Evolutionary conservation across 768 basidiomycete species (phyloP).

Genomic region (Leccinum incarnatum): DNA sequence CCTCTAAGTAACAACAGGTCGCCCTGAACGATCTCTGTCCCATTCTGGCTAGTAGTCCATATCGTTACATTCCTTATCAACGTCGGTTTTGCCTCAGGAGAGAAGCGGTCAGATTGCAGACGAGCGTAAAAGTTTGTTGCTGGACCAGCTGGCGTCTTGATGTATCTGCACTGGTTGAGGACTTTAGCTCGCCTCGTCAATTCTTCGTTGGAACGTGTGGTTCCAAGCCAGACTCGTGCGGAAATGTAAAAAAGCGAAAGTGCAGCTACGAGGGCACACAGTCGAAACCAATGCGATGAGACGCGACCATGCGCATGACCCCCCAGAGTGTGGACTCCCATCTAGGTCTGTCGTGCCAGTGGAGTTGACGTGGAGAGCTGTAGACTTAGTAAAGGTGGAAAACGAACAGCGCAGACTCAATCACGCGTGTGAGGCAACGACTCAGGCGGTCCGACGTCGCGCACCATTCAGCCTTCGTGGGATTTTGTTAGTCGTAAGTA

Average conservation of each 20-base stretch:
- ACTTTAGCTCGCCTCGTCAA: slow-evolving; percentile 20
- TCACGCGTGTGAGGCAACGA: too few species aligned
- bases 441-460: too few species aligned
- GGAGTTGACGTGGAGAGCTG: background rate
- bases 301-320: background rate
- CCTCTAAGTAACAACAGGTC: slow-evolving; percentile 73
- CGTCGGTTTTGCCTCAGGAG: slow-evolving; percentile 56
- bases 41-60: slow-evolving; percentile 77
- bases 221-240: background rate
- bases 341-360: background rate
- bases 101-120: slow-evolving; percentile 62
- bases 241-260: slow-evolving; percentile 7
- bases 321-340: background rate
- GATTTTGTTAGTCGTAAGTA: too few species aligned
- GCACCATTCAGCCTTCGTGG: too few species aligned
- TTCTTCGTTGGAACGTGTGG: slow-evolving; percentile 7
- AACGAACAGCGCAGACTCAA: too few species aligned
- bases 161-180: slow-evolving; percentile 43
- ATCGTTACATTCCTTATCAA: slow-evolving; percentile 74
- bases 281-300: slow-evolving; percentile 2
- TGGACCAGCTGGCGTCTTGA: slow-evolving; percentile 42
- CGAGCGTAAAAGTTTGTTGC: slow-evolving; percentile 47
- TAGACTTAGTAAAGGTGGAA: too few species aligned
- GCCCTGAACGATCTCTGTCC: slow-evolving; percentile 59
- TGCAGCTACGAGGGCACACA: slow-evolving; percentile 6